These are phyloP conservation scores for Strobilomyces confusus DNA, from an alignment of 768 basidiomycete species.

Conservation along the genomic window DNA sequence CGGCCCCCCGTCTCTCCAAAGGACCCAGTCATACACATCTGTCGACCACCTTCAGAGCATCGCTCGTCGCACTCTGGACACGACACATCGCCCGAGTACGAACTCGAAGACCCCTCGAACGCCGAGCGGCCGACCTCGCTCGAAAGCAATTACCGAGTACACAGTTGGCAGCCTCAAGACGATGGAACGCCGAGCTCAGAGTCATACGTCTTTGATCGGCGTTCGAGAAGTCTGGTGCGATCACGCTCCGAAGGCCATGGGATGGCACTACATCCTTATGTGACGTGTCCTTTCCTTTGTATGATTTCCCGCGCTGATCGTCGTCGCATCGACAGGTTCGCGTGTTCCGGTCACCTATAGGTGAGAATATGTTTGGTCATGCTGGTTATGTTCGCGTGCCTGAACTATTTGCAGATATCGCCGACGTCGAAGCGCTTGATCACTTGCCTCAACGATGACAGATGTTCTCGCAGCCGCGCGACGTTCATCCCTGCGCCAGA, in stretches of 20 bases:
- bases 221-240: constrained; percentile 26
- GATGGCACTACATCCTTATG: constrained; percentile 28
- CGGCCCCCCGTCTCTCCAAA: constrained; percentile 22
- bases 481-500: not conserved
- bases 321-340: constrained; percentile 20
- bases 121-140: constrained; percentile 11
- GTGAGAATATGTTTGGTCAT: constrained; percentile 12
- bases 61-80: constrained; percentile 23
- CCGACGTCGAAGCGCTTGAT: constrained; percentile 26
- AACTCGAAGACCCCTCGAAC: constrained; percentile 30
- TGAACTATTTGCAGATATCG: constrained; percentile 22
- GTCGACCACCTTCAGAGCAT: constrained; percentile 16
- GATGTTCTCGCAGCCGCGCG: not conserved
- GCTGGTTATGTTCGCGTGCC: not conserved
- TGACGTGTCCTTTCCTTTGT: constrained; percentile 8
- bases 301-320: constrained; percentile 8
- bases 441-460: constrained; percentile 20
- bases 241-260: constrained; percentile 29
- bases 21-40: constrained; percentile 20
- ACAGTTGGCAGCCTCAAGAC: constrained; percentile 17
- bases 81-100: constrained; percentile 38
- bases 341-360: constrained; percentile 31
- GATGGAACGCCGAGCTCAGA: constrained; percentile 14
- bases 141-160: constrained; percentile 25
- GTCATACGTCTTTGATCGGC: constrained; percentile 27